Conservation (phyloP, 148 eudicot species). For the Vaccinium darrowii region DNA sequence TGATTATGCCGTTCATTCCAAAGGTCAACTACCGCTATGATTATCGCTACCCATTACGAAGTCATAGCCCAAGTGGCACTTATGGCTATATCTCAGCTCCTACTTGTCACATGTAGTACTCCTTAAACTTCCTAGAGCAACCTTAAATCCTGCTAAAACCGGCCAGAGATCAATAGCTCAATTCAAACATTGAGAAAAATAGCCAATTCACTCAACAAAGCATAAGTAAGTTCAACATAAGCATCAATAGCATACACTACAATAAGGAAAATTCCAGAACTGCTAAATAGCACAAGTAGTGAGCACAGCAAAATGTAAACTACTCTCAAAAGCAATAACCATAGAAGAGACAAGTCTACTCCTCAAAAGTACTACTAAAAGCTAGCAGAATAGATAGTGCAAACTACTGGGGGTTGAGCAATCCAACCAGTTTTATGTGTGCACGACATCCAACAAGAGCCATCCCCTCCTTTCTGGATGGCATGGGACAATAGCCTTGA, state of each 20-base stretch:
- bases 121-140: constrained; percentile 11
- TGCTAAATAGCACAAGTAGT: constrained; percentile 37
- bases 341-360: constrained; percentile 36
- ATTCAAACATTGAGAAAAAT: constrained; percentile 16
- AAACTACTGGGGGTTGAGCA: constrained; percentile 68
- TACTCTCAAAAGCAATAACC: constrained; percentile 34
- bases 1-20: constrained; percentile 66
- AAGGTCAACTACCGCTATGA: constrained; percentile 70
- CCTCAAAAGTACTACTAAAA: constrained; percentile 38
- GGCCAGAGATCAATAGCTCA: constrained; percentile 6
- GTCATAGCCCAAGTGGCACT: constrained; percentile 58
- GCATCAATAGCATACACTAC: constrained; percentile 43
- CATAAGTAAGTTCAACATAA: constrained; percentile 18
- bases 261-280: constrained; percentile 33
- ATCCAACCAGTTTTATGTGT: constrained; percentile 66
- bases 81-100: constrained; percentile 30
- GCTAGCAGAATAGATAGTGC: constrained; percentile 42
- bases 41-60: constrained; percentile 73
- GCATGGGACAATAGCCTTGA: constrained; percentile 14
- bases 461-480: constrained; percentile 18
- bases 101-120: constrained; percentile 24
- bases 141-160: constrained; percentile 8
- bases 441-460: constrained; percentile 27
- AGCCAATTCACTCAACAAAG: constrained; percentile 17
- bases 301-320: constrained; percentile 58